Conservation (phyloP, 768 basidiomycete species). For the Agaricus subrufescens region DNA sequence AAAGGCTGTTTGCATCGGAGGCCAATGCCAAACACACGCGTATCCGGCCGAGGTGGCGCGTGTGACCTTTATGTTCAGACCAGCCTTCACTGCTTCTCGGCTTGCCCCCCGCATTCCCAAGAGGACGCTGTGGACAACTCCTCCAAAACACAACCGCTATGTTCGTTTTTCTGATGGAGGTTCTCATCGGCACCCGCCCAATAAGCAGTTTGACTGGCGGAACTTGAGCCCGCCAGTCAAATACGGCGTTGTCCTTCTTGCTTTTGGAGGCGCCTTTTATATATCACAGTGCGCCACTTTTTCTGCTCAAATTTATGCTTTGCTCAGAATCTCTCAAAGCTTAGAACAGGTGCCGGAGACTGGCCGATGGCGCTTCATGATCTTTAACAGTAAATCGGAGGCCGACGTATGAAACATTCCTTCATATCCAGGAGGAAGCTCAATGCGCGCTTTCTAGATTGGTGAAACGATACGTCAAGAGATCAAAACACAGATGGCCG, state of each 20-base stretch:
- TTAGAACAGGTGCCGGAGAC: conserved; percentile 85
- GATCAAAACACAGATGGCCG: conserved; percentile 46
- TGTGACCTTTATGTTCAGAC: background rate
- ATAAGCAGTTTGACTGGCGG: background rate
- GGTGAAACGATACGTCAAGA: conserved; percentile 34
- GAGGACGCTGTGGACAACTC: background rate
- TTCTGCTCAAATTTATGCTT: background rate
- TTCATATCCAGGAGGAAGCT: background rate
- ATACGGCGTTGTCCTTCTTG: conserved; percentile 6
- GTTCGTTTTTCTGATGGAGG: conserved; percentile 8
- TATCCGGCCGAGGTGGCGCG: background rate
- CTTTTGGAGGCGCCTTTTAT: conserved; percentile 23
- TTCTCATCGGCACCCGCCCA: background rate
- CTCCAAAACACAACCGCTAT: conserved; percentile 1
- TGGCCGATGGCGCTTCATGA: conserved; percentile 87
- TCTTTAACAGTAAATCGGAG: conserved; percentile 57
- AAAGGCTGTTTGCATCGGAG: background rate
- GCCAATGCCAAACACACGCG: background rate
- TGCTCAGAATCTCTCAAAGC: conserved; percentile 32
- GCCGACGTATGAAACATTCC: conserved; percentile 25
- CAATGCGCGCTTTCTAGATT: conserved; percentile 25
- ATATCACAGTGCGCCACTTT: conserved; percentile 26
- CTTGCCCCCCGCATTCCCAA: background rate
- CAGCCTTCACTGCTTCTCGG: background rate
- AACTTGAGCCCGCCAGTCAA: conserved; percentile 3